Evolutionary conservation across 2,329 filamentous ascomycete genomes (phyloP), one percentile per base, ranked within the genome.

Genomic region (Colletotrichum sp.): DNA sequence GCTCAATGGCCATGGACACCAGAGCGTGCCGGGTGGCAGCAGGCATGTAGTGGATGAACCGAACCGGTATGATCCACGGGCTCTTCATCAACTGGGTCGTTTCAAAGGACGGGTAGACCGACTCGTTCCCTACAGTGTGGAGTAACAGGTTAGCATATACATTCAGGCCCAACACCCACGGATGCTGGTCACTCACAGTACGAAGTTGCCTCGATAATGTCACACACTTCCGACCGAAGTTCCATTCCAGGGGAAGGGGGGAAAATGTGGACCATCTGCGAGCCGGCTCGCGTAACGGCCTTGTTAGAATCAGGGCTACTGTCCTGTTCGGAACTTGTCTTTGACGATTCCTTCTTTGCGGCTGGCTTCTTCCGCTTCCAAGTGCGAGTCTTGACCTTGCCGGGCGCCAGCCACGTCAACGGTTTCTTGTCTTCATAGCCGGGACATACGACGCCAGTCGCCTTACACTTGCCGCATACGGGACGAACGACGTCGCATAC

Each of bases 351-450:
- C 8, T 48, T 64, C 39, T 55, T 64, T 10, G 32, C 10, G 27
- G 56, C n/a, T 9, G 60, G 39, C 10, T 32, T 48, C 30, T 77
- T 77, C 30, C 71, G 70, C 27, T 77, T 78, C 48, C 78, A 76
- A 4, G 78, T 80, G 60, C 83, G 79, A 13, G 81, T 80, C 66
- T 80, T 81, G 12, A 86, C 82, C 66, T 78, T 83, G 13, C 84
- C 84, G 5, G 84, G 83, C 12, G 82, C 80, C 8, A 86, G 78
- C 84, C 85, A 86, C 30, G 79, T 83, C 22, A 82, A 74, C 28
- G 84, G 85, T 77, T 84, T 82, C 70, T 78, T 80, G 67, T 85
- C 81, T n/a, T 81, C 80, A 75, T 86, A 87, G 5, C 85, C 85
- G 3, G 85, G 85, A 68, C 85, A 87, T 2, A 82, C 79, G 15